Evolutionary conservation across 225 moss, liverwort and hornwort genomes (phyloP), one percentile per base, ranked within the genome.

Genomic region (Climacium dendroides): DNA sequence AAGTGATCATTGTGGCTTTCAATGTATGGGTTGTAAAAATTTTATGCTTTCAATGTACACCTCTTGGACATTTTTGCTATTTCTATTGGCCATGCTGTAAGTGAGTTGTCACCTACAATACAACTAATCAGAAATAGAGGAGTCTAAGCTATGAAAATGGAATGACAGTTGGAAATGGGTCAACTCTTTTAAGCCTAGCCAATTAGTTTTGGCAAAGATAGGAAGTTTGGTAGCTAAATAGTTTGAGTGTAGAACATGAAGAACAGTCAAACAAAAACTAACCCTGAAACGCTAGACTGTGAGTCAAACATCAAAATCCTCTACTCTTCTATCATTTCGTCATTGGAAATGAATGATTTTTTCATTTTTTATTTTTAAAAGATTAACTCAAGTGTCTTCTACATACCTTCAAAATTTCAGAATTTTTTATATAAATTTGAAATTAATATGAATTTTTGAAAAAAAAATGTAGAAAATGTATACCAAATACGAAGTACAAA

Each of bases 361-460:
- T 26, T 9, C 9, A 9, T 15, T 70, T 67, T 67, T 43, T 6
- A 19, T 43, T 43, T 70, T 11, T 66, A 3, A 35, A 0, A 65
- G 19, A 35, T n/a, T 20, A 66, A 5, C 39, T 24, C 24, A 41
- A 0, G 28, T 71, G 28, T 26, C 7, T 0, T 26, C 16, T 70
- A 41, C 11, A 15, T 2, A 3, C 15, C 0, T 24, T 15, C 5
- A 25, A 41, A 9, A 2, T 8, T 25, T 41, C 5, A 9, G 3
- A 69, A 7, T 5, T 3, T 5, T 5, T 16, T 9, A 16, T 15
- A 2, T 43, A 41, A 72, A 45, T 25, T 45, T 45, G 72, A 72
- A 72, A 45, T 43, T 72, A 45, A 17, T 45, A 45, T 72, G 45
- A 45, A 17, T 29, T 72, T 43, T 29, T 72, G 1, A 45, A 45